Base-by-base conservation (phyloP, 2,329 filamentous ascomycete species). In the Phoma sp. region DNA sequence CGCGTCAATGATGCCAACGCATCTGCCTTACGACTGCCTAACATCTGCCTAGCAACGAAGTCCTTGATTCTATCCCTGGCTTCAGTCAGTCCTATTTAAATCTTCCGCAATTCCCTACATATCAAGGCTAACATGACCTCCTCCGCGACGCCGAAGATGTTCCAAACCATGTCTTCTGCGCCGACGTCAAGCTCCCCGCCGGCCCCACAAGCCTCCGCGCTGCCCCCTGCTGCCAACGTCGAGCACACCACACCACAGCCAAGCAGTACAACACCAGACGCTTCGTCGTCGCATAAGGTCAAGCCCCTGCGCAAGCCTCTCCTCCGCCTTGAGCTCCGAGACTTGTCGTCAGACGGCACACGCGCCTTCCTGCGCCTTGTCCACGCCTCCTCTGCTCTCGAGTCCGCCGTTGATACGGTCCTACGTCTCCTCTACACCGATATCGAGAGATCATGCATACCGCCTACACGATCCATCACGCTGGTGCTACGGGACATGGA, bases 381-480 rank as follows among this genome's bases (percentile, higher is more conserved):
- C 59, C 83, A 90, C 68, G 82, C 87, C 48, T 77, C 85, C 33
- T 76, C 75, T 36, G 83, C 88, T 46, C 78, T 96, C 38, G 76
- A 83, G 47, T 74, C 78, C 10, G 86, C 89, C 52, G 83, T 93
- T 29, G 73, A 82, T 44, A 83, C 84, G 58, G 91, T 97, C 13
- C 82, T 95, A 43, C 78, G 79, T 27, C 82, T 86, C 24, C 86
- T 98, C 27, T 98, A 97, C 70, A 65, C 64, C 10, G 60, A 61
- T 8, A 61, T 68, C 7, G 38, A 58, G 37, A 52, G 30, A 53
- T 60, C 59, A 50, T 68, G 66, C 43, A 77, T 83, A 42, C 83
- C 84, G 0, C 80, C 84, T n/a, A 95, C 91, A 8, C 89, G 91
- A 56, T 96, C 91, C 46, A 86, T 98, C 14, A 97, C 93, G 0